Evolutionary conservation across 306 rosid genomes (phyloP).

Genomic region (Myrica gale): DNA sequence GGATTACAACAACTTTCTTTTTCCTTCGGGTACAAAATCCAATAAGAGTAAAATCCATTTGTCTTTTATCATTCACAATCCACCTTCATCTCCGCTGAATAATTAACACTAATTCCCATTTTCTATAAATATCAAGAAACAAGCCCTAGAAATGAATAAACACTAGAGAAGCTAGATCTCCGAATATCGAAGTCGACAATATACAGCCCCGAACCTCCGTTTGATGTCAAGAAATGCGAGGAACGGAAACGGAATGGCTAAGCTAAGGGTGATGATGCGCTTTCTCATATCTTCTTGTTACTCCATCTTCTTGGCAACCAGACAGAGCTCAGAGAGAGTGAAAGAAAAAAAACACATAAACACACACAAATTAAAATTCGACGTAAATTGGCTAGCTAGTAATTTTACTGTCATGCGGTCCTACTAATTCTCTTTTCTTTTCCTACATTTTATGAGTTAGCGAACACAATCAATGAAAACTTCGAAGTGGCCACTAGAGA

Average conservation of each 20-base stretch:
- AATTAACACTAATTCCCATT: not conserved
- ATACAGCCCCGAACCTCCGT: not conserved
- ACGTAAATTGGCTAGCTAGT: not conserved
- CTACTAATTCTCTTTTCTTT: not conserved
- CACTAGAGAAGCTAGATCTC: constrained; percentile 1
- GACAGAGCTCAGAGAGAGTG: not conserved
- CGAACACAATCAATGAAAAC: constrained; percentile 1
- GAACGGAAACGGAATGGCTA: not conserved
- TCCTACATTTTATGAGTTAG: not conserved
- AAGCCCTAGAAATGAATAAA: constrained; percentile 15
- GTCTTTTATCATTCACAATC: not conserved
- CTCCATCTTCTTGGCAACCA: constrained; percentile 7
- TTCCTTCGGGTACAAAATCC: not conserved
- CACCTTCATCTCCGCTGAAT: not conserved
- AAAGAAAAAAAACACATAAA: too few relatives aligned
- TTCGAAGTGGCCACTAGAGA: not conserved
- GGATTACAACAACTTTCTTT: not conserved
- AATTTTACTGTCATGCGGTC: not conserved
- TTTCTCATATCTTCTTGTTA: not conserved
- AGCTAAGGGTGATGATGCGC: not conserved
- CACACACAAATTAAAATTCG: not conserved
- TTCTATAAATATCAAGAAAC: not conserved
- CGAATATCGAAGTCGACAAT: not conserved
- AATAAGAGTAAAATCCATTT: not conserved
- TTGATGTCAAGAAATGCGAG: not conserved